phyloP scores from a whole-genome alignment of 2,329 filamentous ascomycete species.

The Colletotrichum sojae region DNA sequence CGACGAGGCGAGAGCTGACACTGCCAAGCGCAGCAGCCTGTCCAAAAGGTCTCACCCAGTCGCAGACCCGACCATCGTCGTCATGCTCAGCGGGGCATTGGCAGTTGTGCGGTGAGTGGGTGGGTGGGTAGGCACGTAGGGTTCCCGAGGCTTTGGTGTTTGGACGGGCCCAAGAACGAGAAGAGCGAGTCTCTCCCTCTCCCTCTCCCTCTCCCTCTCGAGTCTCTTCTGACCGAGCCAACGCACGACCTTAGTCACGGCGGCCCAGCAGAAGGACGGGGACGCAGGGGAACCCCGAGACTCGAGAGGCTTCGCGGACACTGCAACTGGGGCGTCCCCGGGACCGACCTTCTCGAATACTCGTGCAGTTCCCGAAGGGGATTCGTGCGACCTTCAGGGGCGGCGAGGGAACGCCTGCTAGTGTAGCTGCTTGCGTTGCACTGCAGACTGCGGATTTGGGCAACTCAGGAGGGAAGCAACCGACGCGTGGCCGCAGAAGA shows the following conservation, averaged over 20 bases:
- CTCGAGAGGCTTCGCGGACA: conserved; percentile 5
- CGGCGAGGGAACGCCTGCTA: no score
- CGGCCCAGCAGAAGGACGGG: conserved; percentile 6
- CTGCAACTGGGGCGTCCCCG: conserved; percentile 26
- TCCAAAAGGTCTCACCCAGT: conserved; percentile 37
- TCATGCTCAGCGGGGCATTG: conserved; percentile 30
- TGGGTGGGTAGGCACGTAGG: conserved; percentile 18
- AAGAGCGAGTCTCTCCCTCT: background rate
- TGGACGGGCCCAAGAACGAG: conserved; percentile 13
- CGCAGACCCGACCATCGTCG: conserved; percentile 36
- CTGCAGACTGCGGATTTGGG: background rate
- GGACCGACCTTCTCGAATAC: conserved; percentile 14
- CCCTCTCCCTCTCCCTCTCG: no score
- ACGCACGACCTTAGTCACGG: conserved; percentile 13
- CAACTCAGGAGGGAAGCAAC: conserved; percentile 26
- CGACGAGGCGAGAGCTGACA: conserved; percentile 36
- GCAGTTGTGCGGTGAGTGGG: background rate
- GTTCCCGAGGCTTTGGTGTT: conserved; percentile 28
- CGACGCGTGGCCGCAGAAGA: conserved; percentile 29
- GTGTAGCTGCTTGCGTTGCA: background rate
- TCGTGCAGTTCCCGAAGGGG: background rate
- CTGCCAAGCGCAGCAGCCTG: conserved; percentile 40
- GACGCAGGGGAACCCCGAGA: conserved; percentile 26
- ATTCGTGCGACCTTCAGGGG: background rate
- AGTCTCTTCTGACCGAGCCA: conserved; percentile 11